Evolutionary conservation across 306 rosid genomes (phyloP).

Genomic region (Cucumis melo): DNA sequence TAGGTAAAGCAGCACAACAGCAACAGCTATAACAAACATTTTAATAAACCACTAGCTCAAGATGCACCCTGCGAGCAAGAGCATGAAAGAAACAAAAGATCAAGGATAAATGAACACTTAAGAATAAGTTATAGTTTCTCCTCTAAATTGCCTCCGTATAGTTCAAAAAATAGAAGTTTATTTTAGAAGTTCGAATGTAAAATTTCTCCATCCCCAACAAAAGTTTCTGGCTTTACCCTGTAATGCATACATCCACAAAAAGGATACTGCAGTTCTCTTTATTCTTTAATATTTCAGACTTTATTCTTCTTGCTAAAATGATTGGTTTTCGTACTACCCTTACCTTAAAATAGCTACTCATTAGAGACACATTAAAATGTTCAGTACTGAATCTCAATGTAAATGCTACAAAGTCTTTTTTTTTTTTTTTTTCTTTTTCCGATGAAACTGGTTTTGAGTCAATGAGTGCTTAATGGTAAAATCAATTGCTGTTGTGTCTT

Average conservation of each 20-base stretch:
- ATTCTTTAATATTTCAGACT: neutral
- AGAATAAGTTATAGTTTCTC: neutral
- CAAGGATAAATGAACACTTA: neutral
- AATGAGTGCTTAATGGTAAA: neutral
- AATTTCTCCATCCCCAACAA: neutral
- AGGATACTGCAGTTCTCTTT: neutral
- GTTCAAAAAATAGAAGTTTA: neutral
- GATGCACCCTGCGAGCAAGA: neutral
- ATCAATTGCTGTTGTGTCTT: slow-evolving; percentile 14
- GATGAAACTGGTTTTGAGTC: neutral
- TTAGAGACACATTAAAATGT: neutral
- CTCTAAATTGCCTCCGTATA: neutral
- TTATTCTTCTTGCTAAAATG: neutral
- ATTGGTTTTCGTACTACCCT: neutral
- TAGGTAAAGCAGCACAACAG: neutral
- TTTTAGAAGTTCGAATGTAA: neutral
- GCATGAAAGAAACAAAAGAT: neutral
- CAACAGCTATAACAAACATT: neutral
- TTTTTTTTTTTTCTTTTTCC: no score
- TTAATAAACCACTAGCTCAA: neutral
- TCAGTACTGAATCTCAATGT: neutral
- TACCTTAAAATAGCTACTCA: neutral
- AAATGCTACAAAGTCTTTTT: neutral
- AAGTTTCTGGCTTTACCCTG: neutral
- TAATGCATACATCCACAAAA: neutral